Percentiles rank a stretch among this genome's conserved stretches.
phyloP scores from a whole-genome alignment of 331 rosid species.

The Acacia concinna region DNA sequence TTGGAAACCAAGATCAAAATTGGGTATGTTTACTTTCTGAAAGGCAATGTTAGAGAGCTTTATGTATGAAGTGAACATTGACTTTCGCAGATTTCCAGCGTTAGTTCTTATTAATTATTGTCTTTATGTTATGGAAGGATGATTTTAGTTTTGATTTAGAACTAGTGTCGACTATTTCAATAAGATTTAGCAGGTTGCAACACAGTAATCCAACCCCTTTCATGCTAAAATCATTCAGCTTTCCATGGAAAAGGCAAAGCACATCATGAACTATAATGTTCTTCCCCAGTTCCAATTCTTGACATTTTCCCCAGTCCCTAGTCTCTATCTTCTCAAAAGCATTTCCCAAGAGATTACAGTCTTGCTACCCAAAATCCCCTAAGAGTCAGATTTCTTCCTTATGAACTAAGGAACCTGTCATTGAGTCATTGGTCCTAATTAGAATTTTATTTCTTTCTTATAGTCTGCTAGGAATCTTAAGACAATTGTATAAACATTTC shows the following conservation, averaged over 20 bases:
- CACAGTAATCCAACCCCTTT: background rate
- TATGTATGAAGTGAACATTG: background rate
- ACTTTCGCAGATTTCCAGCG: background rate
- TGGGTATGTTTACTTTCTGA: background rate
- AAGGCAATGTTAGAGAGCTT: background rate
- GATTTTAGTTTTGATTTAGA: background rate
- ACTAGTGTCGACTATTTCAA: background rate
- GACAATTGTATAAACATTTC: background rate
- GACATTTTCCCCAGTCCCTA: no score
- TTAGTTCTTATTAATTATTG: background rate
- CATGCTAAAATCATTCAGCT: background rate
- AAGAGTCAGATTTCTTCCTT: background rate
- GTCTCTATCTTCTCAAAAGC: background rate
- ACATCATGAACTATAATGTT: background rate
- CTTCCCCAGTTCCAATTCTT: background rate
- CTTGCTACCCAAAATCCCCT: background rate
- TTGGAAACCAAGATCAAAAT: no score
- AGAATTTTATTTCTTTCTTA: background rate
- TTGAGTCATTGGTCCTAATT: background rate
- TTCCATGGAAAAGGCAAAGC: background rate
- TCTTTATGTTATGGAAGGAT: background rate
- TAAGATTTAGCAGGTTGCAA: background rate
- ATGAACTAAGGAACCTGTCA: background rate
- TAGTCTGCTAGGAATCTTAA: background rate
- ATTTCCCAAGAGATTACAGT: no score